Base-by-base conservation (phyloP, 2,329 filamentous ascomycete species). In the Coniochaeta pulveracea region DNA sequence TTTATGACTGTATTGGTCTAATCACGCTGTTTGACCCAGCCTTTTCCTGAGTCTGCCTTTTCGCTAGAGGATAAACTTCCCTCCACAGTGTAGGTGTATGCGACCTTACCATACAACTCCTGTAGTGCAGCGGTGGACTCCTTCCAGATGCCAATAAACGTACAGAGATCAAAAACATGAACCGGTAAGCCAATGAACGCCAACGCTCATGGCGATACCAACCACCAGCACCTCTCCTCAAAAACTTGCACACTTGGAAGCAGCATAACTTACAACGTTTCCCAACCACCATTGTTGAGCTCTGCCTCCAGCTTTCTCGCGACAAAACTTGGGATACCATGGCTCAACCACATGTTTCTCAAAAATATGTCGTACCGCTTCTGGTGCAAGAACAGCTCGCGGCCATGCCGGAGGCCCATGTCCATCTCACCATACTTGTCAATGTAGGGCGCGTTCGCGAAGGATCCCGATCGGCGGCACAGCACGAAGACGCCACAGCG, bases 211-310 rank as follows among this genome's bases (percentile, higher is more conserved):
- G n/a, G n/a, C n/a, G n/a, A n/a, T n/a, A n/a, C 19, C 15, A 6
- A 6, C 7, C 26, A 14, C 26, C 26, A 15, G 4, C 26, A 29
- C 18, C 8, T 15, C 6, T 12, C 15, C 11, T 7, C 19, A n/a
- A n/a, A n/a, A n/a, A n/a, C n/a, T n/a, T n/a, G n/a, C n/a, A n/a
- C n/a, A n/a, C n/a, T n/a, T n/a, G n/a, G n/a, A n/a, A n/a, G n/a
- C n/a, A n/a, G n/a, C n/a, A n/a, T n/a, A n/a, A n/a, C n/a, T n/a
- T 31, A 72, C 34, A 76, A 67, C n/a, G 76, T 95, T 62, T 98
- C 91, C 91, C 91, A 98, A 0, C 91, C 91, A 1, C 91, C 91
- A 47, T 85, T 95, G 52, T 98, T 98, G 27, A 95, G 85, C 55
- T 98, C 91, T 10, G 85, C 81, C 63, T 98, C 91, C 43, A 98